Evolutionary conservation across 2,329 filamentous ascomycete genomes (phyloP), one percentile per base, ranked within the genome.

Genomic region (Botryosphaeria dothidea): DNA sequence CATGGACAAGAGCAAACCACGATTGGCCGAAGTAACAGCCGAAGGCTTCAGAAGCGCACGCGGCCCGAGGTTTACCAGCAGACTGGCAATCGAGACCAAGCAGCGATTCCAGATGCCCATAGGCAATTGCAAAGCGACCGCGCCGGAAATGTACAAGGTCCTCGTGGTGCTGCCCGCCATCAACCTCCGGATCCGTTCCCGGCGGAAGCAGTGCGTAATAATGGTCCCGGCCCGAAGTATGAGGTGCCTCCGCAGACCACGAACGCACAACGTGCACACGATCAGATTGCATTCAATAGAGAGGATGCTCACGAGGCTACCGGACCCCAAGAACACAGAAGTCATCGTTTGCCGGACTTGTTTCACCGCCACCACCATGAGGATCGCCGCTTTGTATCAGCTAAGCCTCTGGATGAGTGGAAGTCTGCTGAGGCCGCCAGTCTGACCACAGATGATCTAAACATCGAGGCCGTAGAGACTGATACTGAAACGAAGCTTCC

Each of bases 361-460:
- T 71, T 75, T 41, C 68, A 71, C 38, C 69, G 80, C 74, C 43
- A 82, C 76, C 67, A 78, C 75, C 75, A 74, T 76, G 57, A 83
- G 74, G 75, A 83, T 73, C 69, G 79, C 73, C 45, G 71, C 11
- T 92, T 91, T 72, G 77, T 86, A 31, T 81, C 85, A 3, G 43
- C 45, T 1, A 52, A 65, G 29, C 83, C 86, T 0, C 88, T 93
- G 7, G 85, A 91, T 36, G 81, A 84, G 60, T 83, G 82, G 82
- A 79, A 73, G 65, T 71, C 71, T 48, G 82, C 77, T 3, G 74
- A 74, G 15, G 69, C 75, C 19, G 80, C 77, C 17, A 72, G 72
- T 19, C 73, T 84, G 15, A 70, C 71, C 4, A 72, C 73, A 0
- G 77, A 80, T 9, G 82, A 84, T 69, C 72, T 83, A 19, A 77